phyloP scores from a whole-genome alignment of 2,329 filamentous ascomycete genomes.

The Orbilia blumenaviensis region DNA sequence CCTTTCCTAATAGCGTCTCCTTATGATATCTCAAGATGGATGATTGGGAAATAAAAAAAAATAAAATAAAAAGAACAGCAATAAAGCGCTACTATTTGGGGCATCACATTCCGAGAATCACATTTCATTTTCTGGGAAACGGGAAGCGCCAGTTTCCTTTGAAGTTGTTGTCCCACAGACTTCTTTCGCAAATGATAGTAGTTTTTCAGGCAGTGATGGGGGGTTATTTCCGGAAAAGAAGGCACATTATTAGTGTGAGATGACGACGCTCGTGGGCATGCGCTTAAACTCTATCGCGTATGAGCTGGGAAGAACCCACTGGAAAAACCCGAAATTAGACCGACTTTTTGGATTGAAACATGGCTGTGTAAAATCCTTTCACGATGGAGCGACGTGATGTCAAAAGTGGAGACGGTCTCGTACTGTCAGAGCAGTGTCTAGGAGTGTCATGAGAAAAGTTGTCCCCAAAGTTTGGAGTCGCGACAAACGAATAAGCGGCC shows the following conservation, averaged over 20 bases:
- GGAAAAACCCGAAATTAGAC: constrained; percentile 45
- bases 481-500: constrained; percentile 53
- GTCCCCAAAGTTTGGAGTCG: constrained; percentile 41
- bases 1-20: constrained; percentile 7
- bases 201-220: constrained; percentile 2
- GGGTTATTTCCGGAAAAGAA: constrained; percentile 34
- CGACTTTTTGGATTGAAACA: constrained; percentile 44
- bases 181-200: background rate
- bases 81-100: constrained; percentile 8
- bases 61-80: no score
- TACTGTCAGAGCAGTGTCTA: background rate
- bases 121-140: constrained; percentile 9
- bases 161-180: background rate
- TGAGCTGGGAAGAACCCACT: constrained; percentile 23
- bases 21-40: constrained; percentile 2
- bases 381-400: constrained; percentile 9
- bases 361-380: constrained; percentile 34
- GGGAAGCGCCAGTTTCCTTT: constrained; percentile 30
- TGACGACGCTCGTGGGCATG: constrained; percentile 47
- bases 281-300: constrained; percentile 50
- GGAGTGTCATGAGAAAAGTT: background rate
- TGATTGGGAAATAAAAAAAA: background rate
- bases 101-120: constrained; percentile 4
- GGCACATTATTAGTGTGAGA: constrained; percentile 30
- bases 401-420: constrained; percentile 15